phyloP scores from a whole-genome alignment of 1,284 basidiomycete genomes.

The Melanopsichium pennsylvanicum region DNA sequence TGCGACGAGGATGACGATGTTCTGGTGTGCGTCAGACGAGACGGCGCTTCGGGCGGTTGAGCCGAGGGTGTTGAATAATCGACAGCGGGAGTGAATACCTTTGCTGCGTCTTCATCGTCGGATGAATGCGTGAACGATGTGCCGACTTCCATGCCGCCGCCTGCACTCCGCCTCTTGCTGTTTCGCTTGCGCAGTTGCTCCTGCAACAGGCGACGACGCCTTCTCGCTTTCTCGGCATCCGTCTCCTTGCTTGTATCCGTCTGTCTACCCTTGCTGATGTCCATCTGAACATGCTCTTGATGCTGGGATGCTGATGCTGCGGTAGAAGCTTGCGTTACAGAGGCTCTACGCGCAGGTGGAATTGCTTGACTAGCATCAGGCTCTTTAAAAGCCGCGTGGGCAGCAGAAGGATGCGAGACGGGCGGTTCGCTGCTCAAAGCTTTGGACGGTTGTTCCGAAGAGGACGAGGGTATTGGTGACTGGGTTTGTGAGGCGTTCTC shows the following conservation, averaged over 20 bases:
- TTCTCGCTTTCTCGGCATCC: conserved; percentile 14
- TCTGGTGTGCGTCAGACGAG: not conserved
- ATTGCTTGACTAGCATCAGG: too few relatives aligned
- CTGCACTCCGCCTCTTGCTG: conserved; percentile 23
- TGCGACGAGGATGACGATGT: conserved; percentile 1
- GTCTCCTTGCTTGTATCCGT: too few relatives aligned
- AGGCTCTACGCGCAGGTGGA: too few relatives aligned
- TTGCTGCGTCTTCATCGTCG: conserved; percentile 1
- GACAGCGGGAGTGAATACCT: not conserved
- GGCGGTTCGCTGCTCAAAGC: too few relatives aligned
- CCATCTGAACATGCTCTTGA: not conserved
- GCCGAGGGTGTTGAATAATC: conserved; percentile 2
- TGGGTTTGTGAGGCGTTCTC: too few relatives aligned
- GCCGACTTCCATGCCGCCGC: conserved; percentile 5
- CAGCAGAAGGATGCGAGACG: too few relatives aligned
- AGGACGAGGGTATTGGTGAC: too few relatives aligned
- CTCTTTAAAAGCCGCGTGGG: too few relatives aligned
- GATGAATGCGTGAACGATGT: conserved; percentile 2
- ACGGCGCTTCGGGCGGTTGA: not conserved
- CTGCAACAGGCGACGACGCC: conserved; percentile 29
- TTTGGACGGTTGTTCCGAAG: too few relatives aligned
- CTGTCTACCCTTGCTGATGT: too few relatives aligned
- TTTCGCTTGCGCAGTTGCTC: conserved; percentile 40
- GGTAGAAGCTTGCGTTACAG: too few relatives aligned
- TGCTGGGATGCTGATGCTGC: conserved; percentile 5